Conservation (phyloP, 2,329 filamentous ascomycete species). For the Lecanoromycetidae sp. region DNA sequence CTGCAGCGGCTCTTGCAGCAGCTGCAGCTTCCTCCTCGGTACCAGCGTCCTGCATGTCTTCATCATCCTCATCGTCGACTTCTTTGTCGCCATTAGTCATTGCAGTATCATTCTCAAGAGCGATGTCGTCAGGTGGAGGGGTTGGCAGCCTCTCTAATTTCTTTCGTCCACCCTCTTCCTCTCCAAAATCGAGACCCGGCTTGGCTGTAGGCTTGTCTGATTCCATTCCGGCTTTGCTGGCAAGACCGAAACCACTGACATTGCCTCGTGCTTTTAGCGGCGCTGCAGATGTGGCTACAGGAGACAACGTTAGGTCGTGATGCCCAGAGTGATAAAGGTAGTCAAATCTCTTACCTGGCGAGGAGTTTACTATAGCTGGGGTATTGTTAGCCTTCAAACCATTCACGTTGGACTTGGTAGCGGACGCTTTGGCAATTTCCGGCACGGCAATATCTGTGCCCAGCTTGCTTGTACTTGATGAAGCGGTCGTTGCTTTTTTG, state of each 20-base stretch:
- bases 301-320: no score
- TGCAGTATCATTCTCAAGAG: slow-evolving; percentile 39
- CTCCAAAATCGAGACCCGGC: slow-evolving; percentile 70
- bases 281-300: slow-evolving; percentile 5
- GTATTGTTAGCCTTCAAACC: slow-evolving; percentile 34
- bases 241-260: slow-evolving; percentile 73
- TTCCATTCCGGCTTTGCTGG: slow-evolving; percentile 53
- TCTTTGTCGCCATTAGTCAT: slow-evolving; percentile 49
- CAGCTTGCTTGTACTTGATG: slow-evolving; percentile 43
- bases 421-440: slow-evolving; percentile 33
- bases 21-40: slow-evolving; percentile 82
- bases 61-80: slow-evolving; percentile 59
- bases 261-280: slow-evolving; percentile 57
- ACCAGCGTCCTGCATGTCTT: slow-evolving; percentile 61
- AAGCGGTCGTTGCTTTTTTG: slow-evolving; percentile 57
- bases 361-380: slow-evolving; percentile 30
- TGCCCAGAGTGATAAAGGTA: neutral
- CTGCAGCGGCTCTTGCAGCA: slow-evolving; percentile 71
- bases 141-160: slow-evolving; percentile 86
- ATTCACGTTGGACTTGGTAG: slow-evolving; percentile 30
- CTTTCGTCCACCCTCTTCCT: slow-evolving; percentile 74
- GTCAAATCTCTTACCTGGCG: slow-evolving; percentile 27
- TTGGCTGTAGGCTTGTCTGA: slow-evolving; percentile 55
- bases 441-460: slow-evolving; percentile 44
- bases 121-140: slow-evolving; percentile 52